Evolutionary conservation across 805 yeast species (phyloP), one percentile per base, ranked within the genome.

Genomic region (Cyberlindnera euphorbiiphila): DNA sequence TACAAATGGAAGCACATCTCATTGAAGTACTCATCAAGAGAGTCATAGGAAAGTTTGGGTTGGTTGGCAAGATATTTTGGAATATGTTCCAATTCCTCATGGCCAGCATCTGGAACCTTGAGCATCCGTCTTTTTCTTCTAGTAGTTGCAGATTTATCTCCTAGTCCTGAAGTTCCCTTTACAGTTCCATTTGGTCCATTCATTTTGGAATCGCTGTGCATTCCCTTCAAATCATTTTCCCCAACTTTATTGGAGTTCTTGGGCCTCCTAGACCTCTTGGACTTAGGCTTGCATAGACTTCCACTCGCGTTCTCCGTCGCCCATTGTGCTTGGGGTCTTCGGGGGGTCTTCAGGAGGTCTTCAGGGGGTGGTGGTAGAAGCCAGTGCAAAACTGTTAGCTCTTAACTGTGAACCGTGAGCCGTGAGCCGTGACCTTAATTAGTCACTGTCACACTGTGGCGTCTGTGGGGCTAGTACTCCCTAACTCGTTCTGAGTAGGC

Each of bases 1-100:
- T 76, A 79, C 38, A 81, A 55, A 36, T 78, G 78, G 56, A 72
- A 72, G 37, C 82, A 71, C 64, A 78, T 72, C 45, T 76, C 79
- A 43, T 70, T 61, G 52, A 71, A 73, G 51, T 82, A 81, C 14
- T 69, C 67, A 9, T 65, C 59, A 47, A 80, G 52, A 20, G 71
- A 62, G 9, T 72, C 72, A 49, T 73, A 80, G 0, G 67, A 59
- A 33, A 74, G 58, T 34, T 61, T 63, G 4, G 81, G 75, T 22
- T 51, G 51, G 10, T 53, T 51, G 8, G 49, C 35, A 15, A 47
- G 29, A 24, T 50, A 53, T 34, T 46, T 51, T 13, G 57, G 57
- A 32, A 48, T 50, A 28, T 53, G 54, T 16, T 47, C 57, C 17
- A 37, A 39, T 16, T 53, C 57, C 34, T 53, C 57, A 34, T 45